Evolutionary conservation across 1,284 basidiomycete genomes (phyloP).

Genomic region (Golubevia pallescens): DNA sequence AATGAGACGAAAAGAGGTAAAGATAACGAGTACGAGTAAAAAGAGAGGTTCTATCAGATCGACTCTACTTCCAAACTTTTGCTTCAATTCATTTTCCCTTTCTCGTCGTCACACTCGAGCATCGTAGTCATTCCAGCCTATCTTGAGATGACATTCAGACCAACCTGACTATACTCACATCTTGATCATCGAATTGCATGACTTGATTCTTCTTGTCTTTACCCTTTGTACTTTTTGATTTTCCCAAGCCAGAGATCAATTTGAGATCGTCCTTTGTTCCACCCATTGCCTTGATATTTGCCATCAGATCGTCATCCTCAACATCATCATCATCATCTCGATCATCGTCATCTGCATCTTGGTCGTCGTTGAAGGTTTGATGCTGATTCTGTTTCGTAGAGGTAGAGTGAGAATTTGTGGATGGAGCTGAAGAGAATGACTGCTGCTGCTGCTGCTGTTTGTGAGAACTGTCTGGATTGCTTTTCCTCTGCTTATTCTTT

Average conservation of each 20-base stretch:
- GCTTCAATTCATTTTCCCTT: background rate
- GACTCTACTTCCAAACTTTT: background rate
- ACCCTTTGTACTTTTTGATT: background rate
- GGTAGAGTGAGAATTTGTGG: background rate
- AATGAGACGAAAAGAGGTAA: too few species aligned
- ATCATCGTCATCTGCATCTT: constrained; percentile 5
- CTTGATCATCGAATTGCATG: background rate
- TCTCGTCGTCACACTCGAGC: background rate
- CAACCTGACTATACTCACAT: constrained; percentile 1
- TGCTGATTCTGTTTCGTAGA: constrained; percentile 1
- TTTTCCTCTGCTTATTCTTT: background rate
- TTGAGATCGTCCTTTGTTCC: constrained; percentile 2
- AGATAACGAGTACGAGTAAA: too few species aligned
- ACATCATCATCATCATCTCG: constrained; percentile 1
- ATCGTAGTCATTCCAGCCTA: background rate
- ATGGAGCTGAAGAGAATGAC: background rate
- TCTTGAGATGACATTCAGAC: background rate
- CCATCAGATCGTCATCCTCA: constrained; percentile 5
- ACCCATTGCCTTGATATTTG: constrained; percentile 5
- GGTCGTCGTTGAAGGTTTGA: background rate
- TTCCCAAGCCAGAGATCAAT: constrained; percentile 1
- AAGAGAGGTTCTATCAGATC: too few species aligned
- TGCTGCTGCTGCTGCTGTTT: background rate
- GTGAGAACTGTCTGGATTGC: background rate
- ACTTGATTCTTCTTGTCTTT: background rate